phyloP scores from a whole-genome alignment of 2,329 filamentous ascomycete genomes.

The Endothia cerciana region DNA sequence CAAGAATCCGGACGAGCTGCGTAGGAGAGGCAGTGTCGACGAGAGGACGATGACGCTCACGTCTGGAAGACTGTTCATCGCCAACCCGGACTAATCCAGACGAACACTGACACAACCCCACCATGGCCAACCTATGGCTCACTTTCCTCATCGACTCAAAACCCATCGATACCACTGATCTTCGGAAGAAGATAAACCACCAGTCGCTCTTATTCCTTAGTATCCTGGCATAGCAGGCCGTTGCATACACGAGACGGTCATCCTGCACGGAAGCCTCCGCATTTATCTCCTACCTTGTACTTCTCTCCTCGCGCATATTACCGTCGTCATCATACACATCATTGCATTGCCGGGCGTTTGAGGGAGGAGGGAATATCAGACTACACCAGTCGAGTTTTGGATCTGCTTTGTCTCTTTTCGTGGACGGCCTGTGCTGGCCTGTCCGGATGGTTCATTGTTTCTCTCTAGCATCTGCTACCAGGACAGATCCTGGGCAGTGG shows the following conservation, averaged over 20 bases:
- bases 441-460: constrained; percentile 11
- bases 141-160: constrained; percentile 13
- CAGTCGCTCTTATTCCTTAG: constrained; percentile 19
- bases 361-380: constrained; percentile 17
- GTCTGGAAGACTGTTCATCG: constrained; percentile 76
- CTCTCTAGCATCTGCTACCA: constrained; percentile 6
- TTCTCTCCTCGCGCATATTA: too few species aligned
- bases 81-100: constrained; percentile 70
- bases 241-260: constrained; percentile 19
- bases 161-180: not conserved
- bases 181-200: constrained; percentile 19
- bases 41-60: constrained; percentile 79
- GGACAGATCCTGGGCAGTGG: not conserved
- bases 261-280: constrained; percentile 15
- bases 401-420: constrained; percentile 6
- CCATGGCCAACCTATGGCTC: not conserved
- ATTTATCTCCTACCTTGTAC: not conserved
- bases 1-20: constrained; percentile 72
- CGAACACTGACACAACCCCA: not conserved
- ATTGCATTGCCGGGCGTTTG: constrained; percentile 31
- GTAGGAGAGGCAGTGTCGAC: constrained; percentile 79
- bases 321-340: constrained; percentile 14
- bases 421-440: not conserved
- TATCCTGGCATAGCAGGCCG: constrained; percentile 5
- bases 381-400: constrained; percentile 16